Percentiles rank a stretch among this genome's conserved stretches.
phyloP scores from a whole-genome alignment of 192 early-diverging fungal species.

The Helicostylum pulchrum region DNA sequence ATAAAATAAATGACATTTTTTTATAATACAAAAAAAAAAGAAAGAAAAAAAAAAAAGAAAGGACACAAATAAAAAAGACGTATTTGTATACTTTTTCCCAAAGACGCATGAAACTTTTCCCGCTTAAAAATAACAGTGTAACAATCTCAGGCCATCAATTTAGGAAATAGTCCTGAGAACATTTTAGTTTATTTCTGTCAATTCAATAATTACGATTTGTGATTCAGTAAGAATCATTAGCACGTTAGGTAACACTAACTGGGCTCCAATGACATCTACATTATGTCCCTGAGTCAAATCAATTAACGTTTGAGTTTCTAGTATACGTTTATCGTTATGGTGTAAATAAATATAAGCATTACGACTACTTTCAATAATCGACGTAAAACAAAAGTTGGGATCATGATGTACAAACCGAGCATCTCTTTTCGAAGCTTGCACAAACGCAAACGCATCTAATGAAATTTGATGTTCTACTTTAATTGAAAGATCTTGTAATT shows the following conservation, averaged over 20 bases:
- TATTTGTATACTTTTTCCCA: not conserved
- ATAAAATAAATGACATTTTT: not conserved
- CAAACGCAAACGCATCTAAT: constrained; percentile 68
- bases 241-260: constrained; percentile 38
- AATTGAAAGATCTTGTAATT: constrained; percentile 5
- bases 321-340: constrained; percentile 26
- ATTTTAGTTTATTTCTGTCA: not conserved
- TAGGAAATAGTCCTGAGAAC: not conserved
- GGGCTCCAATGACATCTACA: constrained; percentile 46
- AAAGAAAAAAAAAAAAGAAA: not conserved
- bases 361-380: constrained; percentile 49
- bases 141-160: not conserved
- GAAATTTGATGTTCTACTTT: constrained; percentile 50
- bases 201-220: constrained; percentile 13
- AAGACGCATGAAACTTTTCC: too few species aligned
- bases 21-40: not conserved
- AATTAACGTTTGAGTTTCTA: constrained; percentile 42
- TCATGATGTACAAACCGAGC: constrained; percentile 60
- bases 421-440: constrained; percentile 75
- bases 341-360: constrained; percentile 52
- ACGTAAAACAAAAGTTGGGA: constrained; percentile 40
- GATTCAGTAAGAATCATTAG: constrained; percentile 41
- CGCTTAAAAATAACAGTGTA: not conserved
- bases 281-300: constrained; percentile 44
- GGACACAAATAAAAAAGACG: not conserved